Percentiles rank a stretch among this genome's conserved stretches.
Conservation (phyloP, 2,329 filamentous ascomycete genomes). For the Aspergillus versicolor region DNA sequence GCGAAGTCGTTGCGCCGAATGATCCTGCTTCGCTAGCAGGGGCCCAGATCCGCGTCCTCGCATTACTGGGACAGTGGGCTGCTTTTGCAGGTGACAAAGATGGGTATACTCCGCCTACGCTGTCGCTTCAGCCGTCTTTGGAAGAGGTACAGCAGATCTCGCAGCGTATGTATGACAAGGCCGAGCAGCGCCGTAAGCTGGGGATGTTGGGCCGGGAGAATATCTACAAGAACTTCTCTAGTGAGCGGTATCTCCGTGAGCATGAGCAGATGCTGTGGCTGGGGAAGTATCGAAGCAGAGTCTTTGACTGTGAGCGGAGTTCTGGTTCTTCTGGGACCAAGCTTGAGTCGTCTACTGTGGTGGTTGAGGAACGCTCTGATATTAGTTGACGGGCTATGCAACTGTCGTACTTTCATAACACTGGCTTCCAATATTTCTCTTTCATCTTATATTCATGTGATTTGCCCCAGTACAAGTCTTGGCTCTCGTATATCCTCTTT, state of each 20-base stretch:
- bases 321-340: background rate
- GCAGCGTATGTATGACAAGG: constrained; percentile 60
- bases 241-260: constrained; percentile 59
- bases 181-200: constrained; percentile 53
- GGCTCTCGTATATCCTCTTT: no score
- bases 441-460: no score
- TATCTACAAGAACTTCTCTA: constrained; percentile 58
- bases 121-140: constrained; percentile 49
- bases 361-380: background rate
- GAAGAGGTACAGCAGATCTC: constrained; percentile 55
- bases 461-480: no score
- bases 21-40: constrained; percentile 59
- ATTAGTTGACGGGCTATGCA: background rate
- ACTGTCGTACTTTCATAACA: no score
- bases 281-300: constrained; percentile 29
- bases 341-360: background rate
- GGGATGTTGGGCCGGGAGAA: constrained; percentile 58
- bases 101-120: constrained; percentile 31
- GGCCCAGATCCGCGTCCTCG: constrained; percentile 61
- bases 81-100: constrained; percentile 55
- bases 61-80: constrained; percentile 61
- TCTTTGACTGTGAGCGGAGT: background rate
- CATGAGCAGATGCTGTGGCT: constrained; percentile 61
- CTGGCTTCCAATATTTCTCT: no score
- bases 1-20: constrained; percentile 63